Conservation (phyloP, 2,329 filamentous ascomycete genomes). For the Penicillium concentricum region DNA sequence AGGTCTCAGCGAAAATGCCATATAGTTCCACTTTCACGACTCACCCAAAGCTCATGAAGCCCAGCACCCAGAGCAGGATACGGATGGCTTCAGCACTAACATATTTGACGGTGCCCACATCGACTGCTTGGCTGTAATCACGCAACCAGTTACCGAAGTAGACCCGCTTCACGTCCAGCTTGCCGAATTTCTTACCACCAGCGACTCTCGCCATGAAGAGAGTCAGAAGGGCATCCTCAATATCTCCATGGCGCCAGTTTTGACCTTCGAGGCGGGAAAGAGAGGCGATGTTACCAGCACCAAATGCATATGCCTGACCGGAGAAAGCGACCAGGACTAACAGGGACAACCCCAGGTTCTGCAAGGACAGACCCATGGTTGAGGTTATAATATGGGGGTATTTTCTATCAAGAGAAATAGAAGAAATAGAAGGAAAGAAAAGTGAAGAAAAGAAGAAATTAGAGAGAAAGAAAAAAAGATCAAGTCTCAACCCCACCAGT, state of each 20-base stretch:
- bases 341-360: slow-evolving; percentile 33
- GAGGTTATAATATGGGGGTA: neutral
- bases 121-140: slow-evolving; percentile 92
- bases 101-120: slow-evolving; percentile 87
- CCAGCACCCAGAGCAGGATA: slow-evolving; percentile 81
- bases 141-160: slow-evolving; percentile 97
- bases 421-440: neutral
- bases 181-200: slow-evolving; percentile 79
- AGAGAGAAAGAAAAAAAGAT: neutral
- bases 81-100: slow-evolving; percentile 90
- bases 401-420: neutral
- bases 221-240: slow-evolving; percentile 83
- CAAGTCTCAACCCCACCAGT: slow-evolving; percentile 1
- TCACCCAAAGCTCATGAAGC: slow-evolving; percentile 84
- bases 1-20: neutral
- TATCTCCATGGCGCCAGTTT: slow-evolving; percentile 89
- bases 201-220: slow-evolving; percentile 64
- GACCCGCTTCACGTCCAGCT: slow-evolving; percentile 81
- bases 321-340: slow-evolving; percentile 65
- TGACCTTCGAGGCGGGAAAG: slow-evolving; percentile 77
- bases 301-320: slow-evolving; percentile 71
- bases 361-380: slow-evolving; percentile 23
- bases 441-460: neutral
- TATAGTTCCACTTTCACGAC: neutral
- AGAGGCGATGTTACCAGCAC: slow-evolving; percentile 83